Conservation (phyloP, 176 grass and related monocot species). For the Cenchrus americanus region DNA sequence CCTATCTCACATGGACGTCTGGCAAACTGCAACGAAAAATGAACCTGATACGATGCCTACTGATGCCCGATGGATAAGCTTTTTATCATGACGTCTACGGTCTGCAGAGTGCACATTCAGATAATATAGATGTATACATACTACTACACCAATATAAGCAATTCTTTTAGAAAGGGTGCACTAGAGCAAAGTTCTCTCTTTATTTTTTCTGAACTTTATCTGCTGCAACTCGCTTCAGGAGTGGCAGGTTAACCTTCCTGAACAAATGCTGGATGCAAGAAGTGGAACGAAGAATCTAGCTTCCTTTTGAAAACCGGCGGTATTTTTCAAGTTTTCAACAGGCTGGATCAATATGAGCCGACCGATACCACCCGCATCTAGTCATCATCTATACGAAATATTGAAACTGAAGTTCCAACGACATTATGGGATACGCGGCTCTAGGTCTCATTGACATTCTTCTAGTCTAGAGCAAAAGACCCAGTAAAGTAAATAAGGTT, state of each 20-base stretch:
- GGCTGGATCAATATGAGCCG: neutral
- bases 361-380: neutral
- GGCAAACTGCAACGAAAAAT: neutral
- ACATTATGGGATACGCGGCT: neutral
- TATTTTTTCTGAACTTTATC: too few species aligned
- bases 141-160: too few species aligned
- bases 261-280: neutral
- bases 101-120: too few species aligned
- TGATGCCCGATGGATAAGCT: neutral
- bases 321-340: neutral
- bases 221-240: too few species aligned
- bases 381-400: neutral
- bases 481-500: neutral
- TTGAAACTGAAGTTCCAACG: neutral
- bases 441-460: neutral
- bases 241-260: too few species aligned
- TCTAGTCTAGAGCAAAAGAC: neutral
- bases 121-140: too few species aligned
- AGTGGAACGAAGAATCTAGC: slow-evolving; percentile 1
- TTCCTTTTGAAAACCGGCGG: neutral
- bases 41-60: neutral
- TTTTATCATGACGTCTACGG: neutral
- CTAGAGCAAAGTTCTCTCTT: too few species aligned
- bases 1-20: neutral
- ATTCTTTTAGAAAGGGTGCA: too few species aligned